Percentiles rank a stretch among this genome's conserved stretches.
phyloP scores from a whole-genome alignment of 345 rosid species.

The Lepidium didymum region DNA sequence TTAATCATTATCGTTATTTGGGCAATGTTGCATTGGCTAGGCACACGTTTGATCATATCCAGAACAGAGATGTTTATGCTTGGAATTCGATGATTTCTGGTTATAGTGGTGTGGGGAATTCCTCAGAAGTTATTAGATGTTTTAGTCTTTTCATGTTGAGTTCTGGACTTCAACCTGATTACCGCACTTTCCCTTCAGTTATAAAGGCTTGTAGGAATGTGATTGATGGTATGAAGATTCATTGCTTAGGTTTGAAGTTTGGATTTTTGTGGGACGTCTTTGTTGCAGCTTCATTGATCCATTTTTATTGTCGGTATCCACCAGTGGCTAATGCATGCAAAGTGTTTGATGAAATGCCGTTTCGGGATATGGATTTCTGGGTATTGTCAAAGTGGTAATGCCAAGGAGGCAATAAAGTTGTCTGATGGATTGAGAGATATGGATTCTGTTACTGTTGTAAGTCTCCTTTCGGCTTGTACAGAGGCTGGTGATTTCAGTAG shows the following conservation, averaged over 20 bases:
- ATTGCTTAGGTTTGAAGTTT: constrained; percentile 47
- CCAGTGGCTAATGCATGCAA: constrained; percentile 27
- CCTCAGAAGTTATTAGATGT: constrained; percentile 33
- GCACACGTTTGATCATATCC: constrained; percentile 33
- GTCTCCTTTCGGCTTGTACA: constrained; percentile 50
- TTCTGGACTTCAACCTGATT: constrained; percentile 54
- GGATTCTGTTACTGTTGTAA: constrained; percentile 48
- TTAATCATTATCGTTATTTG: constrained; percentile 39
- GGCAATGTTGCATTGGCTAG: constrained; percentile 30
- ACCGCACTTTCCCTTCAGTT: constrained; percentile 51
- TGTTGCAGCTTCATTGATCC: constrained; percentile 50
- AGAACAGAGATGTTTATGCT: constrained; percentile 39
- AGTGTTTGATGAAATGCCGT: constrained; percentile 46
- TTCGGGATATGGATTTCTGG: constrained; percentile 53
- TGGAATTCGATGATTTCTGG: constrained; percentile 57
- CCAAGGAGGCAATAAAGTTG: constrained; percentile 37
- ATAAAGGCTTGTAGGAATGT: constrained; percentile 47
- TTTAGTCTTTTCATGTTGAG: constrained; percentile 33
- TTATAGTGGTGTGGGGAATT: constrained; percentile 33
- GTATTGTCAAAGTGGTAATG: constrained; percentile 46
- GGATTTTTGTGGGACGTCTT: constrained; percentile 59
- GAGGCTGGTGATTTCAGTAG: constrained; percentile 31
- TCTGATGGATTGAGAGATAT: constrained; percentile 34
- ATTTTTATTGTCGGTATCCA: constrained; percentile 44
- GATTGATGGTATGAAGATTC: constrained; percentile 41